Evolutionary conservation across 2,329 filamentous ascomycete genomes (phyloP), one percentile per base, ranked within the genome.

Genomic region (Alternaria ventricosa): DNA sequence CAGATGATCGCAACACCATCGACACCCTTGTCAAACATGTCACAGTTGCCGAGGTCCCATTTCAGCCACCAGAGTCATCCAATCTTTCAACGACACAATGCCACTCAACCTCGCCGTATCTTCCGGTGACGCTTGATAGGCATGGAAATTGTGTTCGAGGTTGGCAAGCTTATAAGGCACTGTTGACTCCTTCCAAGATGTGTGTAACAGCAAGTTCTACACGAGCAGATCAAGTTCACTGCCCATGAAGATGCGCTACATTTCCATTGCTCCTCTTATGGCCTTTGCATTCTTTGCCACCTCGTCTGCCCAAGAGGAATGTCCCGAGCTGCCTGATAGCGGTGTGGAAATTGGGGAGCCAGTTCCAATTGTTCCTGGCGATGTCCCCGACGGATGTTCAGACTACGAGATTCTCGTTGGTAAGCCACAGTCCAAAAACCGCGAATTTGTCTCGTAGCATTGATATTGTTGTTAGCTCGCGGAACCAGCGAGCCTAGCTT

Each of bases 401-500:
- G 47, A 54, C 20, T 60, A n/a, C 23, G 57, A 60, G 41, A 55
- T 60, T 12, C 49, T 60, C 25, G 57, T 60, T 41, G 57, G 57
- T 60, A 36, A 46, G 57, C 30, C 22, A 10, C 9, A 45, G 8
- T 6, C 10, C 7, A 18, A 23, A 28, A 13, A 5, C 6, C 13
- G 4, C 6, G 12, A 13, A 36, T 3, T 1, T 12, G 10, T 57
- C 5, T n/a, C 5, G 15, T 6, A 41, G 13, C n/a, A n/a, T 30
- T 11, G 20, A 50, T n/a, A n/a, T 20, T 10, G 28, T 13, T 18
- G 4, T 22, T 13, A 60, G 57, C 57, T 27, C 57, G 57, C 6
- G 57, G 57, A 1, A 60, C 57, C 41, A 60, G 57, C 27, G 57
- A 60, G 27, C 57, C 57, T 13, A 55, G 57, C 50, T 60, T 60